Evolutionary conservation across 2,329 filamentous ascomycete species (phyloP).

Genomic region (Cladosporium sp.): DNA sequence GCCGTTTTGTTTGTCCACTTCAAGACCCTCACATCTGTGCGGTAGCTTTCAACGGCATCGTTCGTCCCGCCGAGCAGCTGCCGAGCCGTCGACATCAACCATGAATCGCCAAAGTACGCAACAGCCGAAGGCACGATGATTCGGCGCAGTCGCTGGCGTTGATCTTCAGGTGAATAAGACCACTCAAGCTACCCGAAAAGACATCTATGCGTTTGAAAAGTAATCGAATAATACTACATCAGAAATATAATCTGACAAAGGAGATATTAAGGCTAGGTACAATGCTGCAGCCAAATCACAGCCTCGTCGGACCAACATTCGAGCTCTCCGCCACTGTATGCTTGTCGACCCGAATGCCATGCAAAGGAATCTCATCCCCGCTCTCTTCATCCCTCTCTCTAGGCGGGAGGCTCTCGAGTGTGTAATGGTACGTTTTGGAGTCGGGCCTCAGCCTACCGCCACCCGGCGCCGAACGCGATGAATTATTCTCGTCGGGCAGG

Average conservation of each 20-base stretch:
- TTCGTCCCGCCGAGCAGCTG: neutral
- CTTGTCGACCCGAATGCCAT: conserved; percentile 5
- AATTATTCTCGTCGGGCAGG: conserved; percentile 10
- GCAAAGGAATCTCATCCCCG: conserved; percentile 12
- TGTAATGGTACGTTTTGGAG: conserved; percentile 11
- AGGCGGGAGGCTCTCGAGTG: neutral
- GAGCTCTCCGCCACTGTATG: neutral
- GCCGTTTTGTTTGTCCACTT: neutral
- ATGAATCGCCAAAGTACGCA: neutral
- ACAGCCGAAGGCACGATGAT: neutral
- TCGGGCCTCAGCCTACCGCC: neutral
- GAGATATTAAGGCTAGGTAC: neutral
- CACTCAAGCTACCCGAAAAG: neutral
- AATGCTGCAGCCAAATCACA: neutral
- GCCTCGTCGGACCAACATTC: neutral
- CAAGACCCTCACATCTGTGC: neutral
- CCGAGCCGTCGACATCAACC: neutral
- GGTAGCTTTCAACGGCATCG: neutral
- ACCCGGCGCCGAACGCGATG: neutral
- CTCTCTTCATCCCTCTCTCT: conserved; percentile 7
- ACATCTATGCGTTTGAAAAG: neutral
- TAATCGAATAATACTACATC: neutral
- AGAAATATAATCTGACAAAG: neutral
- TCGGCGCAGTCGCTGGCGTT: neutral
- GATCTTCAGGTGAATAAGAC: neutral